Evolutionary conservation across 345 rosid species (phyloP).

Genomic region (Citrus sinensis): DNA sequence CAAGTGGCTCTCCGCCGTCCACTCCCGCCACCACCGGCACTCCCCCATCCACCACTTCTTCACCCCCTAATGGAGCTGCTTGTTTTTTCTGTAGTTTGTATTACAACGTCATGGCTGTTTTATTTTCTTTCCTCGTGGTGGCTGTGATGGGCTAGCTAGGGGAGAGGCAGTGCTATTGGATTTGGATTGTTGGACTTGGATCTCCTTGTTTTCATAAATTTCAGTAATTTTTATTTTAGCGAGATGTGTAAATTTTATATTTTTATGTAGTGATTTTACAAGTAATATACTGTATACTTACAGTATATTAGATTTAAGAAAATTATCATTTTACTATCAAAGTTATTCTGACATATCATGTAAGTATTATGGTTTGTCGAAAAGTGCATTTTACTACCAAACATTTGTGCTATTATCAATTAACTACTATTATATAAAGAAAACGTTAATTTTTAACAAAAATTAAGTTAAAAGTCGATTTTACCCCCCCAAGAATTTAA

Average conservation of each 20-base stretch:
- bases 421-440: too few relatives aligned
- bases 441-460: too few relatives aligned
- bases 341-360: too few relatives aligned
- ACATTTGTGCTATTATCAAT: too few relatives aligned
- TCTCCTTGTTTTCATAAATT: not conserved
- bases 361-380: rapidly evolving
- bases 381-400: too few relatives aligned
- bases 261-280: not conserved
- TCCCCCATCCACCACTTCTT: slow-evolving; percentile 15
- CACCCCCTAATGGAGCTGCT: slow-evolving; percentile 24
- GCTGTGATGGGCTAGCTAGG: slow-evolving; percentile 44
- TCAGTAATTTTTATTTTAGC: not conserved
- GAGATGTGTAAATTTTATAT: slow-evolving; percentile 4
- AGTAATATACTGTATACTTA: not conserved
- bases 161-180: slow-evolving; percentile 56
- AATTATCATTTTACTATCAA: too few relatives aligned
- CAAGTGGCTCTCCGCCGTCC: slow-evolving; percentile 16
- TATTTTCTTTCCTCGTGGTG: slow-evolving; percentile 16
- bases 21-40: slow-evolving; percentile 26
- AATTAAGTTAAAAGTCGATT: too few relatives aligned
- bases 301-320: too few relatives aligned
- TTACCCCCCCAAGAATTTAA: too few relatives aligned
- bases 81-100: not conserved
- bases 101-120: slow-evolving; percentile 16
- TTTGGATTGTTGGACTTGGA: not conserved